Base-by-base conservation (phyloP, 495 filamentous ascomycete genomes). In the Podospora comata region DNA sequence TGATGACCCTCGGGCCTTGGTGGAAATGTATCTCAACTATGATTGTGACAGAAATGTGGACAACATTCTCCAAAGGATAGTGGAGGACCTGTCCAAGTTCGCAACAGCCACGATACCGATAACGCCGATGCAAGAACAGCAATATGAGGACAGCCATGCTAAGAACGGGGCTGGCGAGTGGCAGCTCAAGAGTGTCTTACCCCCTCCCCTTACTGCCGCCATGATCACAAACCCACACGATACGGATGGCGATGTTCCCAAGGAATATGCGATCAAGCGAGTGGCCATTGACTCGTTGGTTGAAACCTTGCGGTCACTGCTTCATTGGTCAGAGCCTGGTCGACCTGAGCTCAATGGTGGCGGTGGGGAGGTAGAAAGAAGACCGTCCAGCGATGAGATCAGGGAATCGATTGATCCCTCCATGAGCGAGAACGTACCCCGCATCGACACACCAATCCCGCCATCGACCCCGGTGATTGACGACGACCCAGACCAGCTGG, bases 21-120 rank as follows among this genome's bases (percentile, higher is more conserved):
- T 99, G 4, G 96, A 99, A 79, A 89, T 95, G 18, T 99, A 98
- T 77, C 86, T 99, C 65, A 99, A 99, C 76, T 99, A 99, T 72
- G 96, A 99, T 74, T 99, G 96, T 78, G 96, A 98, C 73, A 84
- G 93, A 39, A 91, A 92, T 26, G 84, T 97, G 70, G 96, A 99
- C 78, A 98, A 99, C 73, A 97, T 98, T 74, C 97, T 96, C 78
- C 94, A 99, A 77, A 91, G 88, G 64, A 85, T 96, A 54, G 93
- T 98, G 30, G 96, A 99, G 77, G 94, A 98, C 78, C 79, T 98
- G 11, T 94, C 94, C 19, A 89, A 89, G 67, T 90, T 94, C 62
- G 88, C 92, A 0, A 92, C 90, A 64, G 83, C 88, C 13, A 88
- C 93, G 0, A 88, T 93, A 4, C 72, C 88, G 3, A 85, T 96